A percentile compares a stretch with the other conserved stretches of the same genome.
Conservation (phyloP, 352 stramenopile genomes). For the Globisporangium nodosum region DNA sequence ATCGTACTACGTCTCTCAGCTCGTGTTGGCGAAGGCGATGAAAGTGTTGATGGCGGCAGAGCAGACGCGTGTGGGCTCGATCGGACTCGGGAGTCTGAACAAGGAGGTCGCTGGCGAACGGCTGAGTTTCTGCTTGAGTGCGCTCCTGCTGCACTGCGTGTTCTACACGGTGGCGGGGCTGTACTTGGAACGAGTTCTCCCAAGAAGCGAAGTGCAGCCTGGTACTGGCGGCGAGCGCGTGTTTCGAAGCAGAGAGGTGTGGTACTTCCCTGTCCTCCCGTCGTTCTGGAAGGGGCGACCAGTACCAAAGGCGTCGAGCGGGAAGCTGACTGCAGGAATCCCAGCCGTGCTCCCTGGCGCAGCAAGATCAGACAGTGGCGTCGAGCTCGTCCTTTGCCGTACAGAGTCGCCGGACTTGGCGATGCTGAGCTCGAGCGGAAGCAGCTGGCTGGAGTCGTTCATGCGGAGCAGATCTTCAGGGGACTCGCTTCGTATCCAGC, state of each 20-base stretch:
- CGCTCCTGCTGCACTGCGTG: slow-evolving; percentile 76
- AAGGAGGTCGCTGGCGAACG: slow-evolving; percentile 24
- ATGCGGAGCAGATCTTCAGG: neutral
- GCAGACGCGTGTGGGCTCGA: neutral
- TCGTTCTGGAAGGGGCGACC: slow-evolving; percentile 55
- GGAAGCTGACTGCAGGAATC: slow-evolving; percentile 43
- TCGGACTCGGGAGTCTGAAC: slow-evolving; percentile 23
- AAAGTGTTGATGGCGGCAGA: slow-evolving; percentile 8
- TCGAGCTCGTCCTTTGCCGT: neutral
- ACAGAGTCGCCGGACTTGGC: neutral
- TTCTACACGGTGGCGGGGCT: slow-evolving; percentile 80
- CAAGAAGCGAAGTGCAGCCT: slow-evolving; percentile 28
- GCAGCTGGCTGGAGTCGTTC: slow-evolving; percentile 1
- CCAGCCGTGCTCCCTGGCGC: slow-evolving; percentile 32
- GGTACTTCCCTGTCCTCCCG: slow-evolving; percentile 82
- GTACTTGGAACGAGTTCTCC: slow-evolving; percentile 87
- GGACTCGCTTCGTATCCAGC: neutral
- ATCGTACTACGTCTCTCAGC: slow-evolving; percentile 25
- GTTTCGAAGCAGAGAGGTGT: slow-evolving; percentile 28
- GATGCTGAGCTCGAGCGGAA: slow-evolving; percentile 18
- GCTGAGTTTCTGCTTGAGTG: slow-evolving; percentile 35
- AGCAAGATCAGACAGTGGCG: neutral
- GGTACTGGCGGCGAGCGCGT: slow-evolving; percentile 23
- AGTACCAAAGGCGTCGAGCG: slow-evolving; percentile 25
- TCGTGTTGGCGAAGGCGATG: slow-evolving; percentile 28